These are phyloP conservation scores for Coemansia pectinata DNA, from an alignment of 192 early-diverging fungal genomes.

Conservation along the genomic window DNA sequence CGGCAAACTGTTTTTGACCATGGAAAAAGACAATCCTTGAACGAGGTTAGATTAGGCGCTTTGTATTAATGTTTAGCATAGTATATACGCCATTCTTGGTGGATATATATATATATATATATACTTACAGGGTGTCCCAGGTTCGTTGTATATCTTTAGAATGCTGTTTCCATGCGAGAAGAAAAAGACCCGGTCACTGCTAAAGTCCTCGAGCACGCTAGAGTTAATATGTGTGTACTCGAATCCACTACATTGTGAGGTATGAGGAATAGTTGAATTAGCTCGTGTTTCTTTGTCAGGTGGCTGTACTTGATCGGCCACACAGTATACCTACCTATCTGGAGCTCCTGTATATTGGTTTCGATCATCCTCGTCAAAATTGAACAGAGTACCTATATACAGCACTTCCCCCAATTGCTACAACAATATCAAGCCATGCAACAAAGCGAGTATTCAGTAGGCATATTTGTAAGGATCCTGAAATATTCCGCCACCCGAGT, in stretches of 20 bases:
- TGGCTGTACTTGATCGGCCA: background rate
- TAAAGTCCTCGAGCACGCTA: slow-evolving; percentile 13
- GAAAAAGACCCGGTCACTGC: slow-evolving; percentile 21
- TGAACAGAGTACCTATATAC: slow-evolving; percentile 27
- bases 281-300: background rate
- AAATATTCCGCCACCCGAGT: background rate
- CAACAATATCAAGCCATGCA: background rate
- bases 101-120: background rate
- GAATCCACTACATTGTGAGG: slow-evolving; percentile 6
- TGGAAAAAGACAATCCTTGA: background rate
- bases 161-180: slow-evolving; percentile 42
- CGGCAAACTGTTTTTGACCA: slow-evolving; percentile 10
- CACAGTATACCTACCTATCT: background rate
- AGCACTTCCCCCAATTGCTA: slow-evolving; percentile 48
- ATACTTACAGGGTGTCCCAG: slow-evolving; percentile 27
- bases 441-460: background rate
- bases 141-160: slow-evolving; percentile 23
- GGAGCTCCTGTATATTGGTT: background rate
- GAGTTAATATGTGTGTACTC: slow-evolving; percentile 18
- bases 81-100: background rate
- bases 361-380: slow-evolving; percentile 33
- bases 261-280: background rate
- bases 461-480: background rate
- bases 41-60: background rate
- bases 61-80: background rate